Evolutionary conservation across 179 eudicot genomes (phyloP).

Genomic region (Spergularia azorica): DNA sequence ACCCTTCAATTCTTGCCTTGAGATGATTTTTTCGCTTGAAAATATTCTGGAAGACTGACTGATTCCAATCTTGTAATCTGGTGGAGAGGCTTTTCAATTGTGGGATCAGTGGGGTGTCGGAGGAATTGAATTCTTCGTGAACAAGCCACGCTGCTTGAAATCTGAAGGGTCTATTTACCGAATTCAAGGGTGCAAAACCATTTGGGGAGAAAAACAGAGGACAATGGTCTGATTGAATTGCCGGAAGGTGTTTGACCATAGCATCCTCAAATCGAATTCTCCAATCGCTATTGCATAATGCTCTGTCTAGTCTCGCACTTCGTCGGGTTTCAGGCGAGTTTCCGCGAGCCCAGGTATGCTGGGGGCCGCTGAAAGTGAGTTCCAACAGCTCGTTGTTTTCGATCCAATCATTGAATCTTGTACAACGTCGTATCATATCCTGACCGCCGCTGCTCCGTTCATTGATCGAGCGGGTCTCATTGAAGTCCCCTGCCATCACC

Average conservation of each 20-base stretch:
- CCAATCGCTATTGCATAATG: not conserved
- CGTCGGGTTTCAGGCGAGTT: not conserved
- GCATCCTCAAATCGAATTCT: not conserved
- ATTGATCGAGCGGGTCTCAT: too few relatives aligned
- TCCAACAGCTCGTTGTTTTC: too few relatives aligned
- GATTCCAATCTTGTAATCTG: not conserved
- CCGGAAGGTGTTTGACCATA: not conserved
- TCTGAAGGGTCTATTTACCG: not conserved
- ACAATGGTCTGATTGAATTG: not conserved
- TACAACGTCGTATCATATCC: too few relatives aligned
- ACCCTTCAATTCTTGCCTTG: not conserved
- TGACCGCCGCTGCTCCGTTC: too few relatives aligned
- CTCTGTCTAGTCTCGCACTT: not conserved
- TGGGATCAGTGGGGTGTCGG: not conserved
- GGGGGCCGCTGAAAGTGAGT: too few relatives aligned
- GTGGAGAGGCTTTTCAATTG: not conserved
- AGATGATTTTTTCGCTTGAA: not conserved
- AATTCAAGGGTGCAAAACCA: not conserved
- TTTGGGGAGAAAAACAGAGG: not conserved
- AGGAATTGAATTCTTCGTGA: not conserved
- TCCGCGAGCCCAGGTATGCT: not conserved
- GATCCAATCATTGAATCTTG: too few relatives aligned
- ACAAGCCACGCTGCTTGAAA: slow-evolving; percentile 1
- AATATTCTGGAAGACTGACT: not conserved
- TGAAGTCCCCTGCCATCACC: too few relatives aligned